Base-by-base conservation (phyloP, 2,329 filamentous ascomycete genomes). In the Penicillium sp. region DNA sequence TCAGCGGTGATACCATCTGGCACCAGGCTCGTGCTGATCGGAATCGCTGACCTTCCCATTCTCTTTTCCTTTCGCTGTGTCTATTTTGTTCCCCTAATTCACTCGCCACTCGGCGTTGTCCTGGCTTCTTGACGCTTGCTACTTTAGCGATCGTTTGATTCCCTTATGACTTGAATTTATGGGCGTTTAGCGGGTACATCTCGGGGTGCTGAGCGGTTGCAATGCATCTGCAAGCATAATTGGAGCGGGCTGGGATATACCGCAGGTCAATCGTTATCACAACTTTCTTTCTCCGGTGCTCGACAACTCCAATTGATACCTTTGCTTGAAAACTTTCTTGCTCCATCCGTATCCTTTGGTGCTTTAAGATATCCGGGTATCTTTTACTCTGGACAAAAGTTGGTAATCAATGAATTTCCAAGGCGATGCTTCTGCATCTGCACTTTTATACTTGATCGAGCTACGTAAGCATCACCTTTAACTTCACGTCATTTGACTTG, bases 1-100 rank as follows among this genome's bases (percentile, higher is more conserved):
- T 72, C 6, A 70, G 64, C 40, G 69, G 69, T 5, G 69, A 72
- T 35, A 64, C 65, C 9, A 62, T 67, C 35, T 68, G 66, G 65
- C 65, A 66, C 44, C 65, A 66, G 45, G 52, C 58, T 37, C 56
- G 59, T 39, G 51, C 58, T 12, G 62, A 68, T 40, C 61, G 63
- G 33, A 63, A 61, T 40, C 54, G 62, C 51, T 69, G 52, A 55
- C 23, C 5, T 36, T 22, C 34, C 39, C 18, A 22, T n/a, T 32
- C n/a, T n/a, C 15, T 28, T 40, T 29, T 39, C 44, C 30, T 37
- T 37, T 50, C 37, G 39, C 40, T 32, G 29, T 50, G 15, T 42
- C 32, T 44, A 37, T 47, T 35, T 22, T 37, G 35, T 38, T 34
- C 37, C 28, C 32, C 25, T 14, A 18, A 30, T 32, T 33, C 12